A percentile compares a stretch with the other conserved stretches of the same genome.
Evolutionary conservation across 306 rosid species (phyloP).

Genomic region (Quercus aquifolioides): DNA sequence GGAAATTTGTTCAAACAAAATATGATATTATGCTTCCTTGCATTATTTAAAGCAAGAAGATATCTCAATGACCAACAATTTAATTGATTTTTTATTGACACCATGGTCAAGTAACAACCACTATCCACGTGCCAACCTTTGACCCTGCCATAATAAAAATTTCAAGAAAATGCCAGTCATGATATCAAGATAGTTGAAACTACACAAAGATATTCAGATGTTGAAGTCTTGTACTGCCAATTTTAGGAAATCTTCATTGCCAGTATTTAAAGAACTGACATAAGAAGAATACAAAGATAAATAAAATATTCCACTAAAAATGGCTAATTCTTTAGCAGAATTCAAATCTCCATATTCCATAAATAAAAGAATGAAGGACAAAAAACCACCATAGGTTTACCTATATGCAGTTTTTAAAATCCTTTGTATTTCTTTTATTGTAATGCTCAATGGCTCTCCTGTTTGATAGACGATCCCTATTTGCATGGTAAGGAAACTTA

Average conservation of each 20-base stretch:
- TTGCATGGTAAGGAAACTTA: constrained; percentile 49
- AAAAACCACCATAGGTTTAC: constrained; percentile 28
- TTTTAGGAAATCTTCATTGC: constrained; percentile 57
- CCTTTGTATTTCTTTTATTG: constrained; percentile 50
- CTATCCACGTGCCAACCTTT: not conserved
- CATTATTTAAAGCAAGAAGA: too few relatives aligned
- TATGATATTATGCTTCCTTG: too few relatives aligned
- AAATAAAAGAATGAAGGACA: not conserved
- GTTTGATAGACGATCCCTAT: constrained; percentile 57
- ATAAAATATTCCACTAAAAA: not conserved
- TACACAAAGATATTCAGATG: constrained; percentile 18
- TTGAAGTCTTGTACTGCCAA: constrained; percentile 84
- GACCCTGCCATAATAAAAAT: not conserved
- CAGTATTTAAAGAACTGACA: constrained; percentile 58
- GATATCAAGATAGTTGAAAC: not conserved
- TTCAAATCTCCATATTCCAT: not conserved
- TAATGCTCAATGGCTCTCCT: constrained; percentile 60
- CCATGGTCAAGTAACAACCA: too few relatives aligned
- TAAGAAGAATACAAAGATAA: not conserved
- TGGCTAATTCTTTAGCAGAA: not conserved
- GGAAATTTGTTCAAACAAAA: too few relatives aligned
- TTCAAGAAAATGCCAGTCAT: not conserved
- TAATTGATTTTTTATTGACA: too few relatives aligned
- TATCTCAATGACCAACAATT: too few relatives aligned
- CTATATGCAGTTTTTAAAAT: constrained; percentile 63